A percentile compares a stretch with the other conserved stretches of the same genome.
phyloP scores from a whole-genome alignment of 352 stramenopile genomes.

The Hyaloperonospora brassicae region DNA sequence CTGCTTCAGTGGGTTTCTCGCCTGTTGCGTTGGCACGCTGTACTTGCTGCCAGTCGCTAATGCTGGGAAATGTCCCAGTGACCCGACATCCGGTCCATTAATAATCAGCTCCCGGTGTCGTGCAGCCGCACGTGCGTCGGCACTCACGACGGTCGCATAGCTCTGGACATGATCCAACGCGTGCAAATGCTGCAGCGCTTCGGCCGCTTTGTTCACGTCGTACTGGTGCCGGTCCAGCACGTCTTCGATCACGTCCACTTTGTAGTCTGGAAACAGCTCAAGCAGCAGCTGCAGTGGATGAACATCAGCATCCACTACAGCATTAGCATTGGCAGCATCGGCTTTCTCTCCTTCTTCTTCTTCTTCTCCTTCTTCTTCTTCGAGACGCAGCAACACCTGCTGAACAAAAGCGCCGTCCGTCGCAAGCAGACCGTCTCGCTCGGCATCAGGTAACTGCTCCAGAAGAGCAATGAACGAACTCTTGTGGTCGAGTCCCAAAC shows the following conservation, averaged over 20 bases:
- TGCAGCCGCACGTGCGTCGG: constrained; percentile 14
- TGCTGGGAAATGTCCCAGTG: constrained; percentile 46
- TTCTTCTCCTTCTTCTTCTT: constrained; percentile 37
- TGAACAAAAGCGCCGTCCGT: constrained; percentile 57
- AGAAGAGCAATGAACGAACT: constrained; percentile 47
- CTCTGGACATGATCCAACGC: constrained; percentile 52
- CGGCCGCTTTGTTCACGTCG: constrained; percentile 44
- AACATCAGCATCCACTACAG: constrained; percentile 19
- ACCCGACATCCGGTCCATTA: constrained; percentile 35
- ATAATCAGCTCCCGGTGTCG: constrained; percentile 17
- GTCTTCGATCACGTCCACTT: constrained; percentile 51
- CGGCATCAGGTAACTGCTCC: constrained; percentile 32
- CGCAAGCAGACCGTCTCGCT: constrained; percentile 35
- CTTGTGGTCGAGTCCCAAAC: constrained; percentile 41
- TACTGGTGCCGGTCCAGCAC: constrained; percentile 52
- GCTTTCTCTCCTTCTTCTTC: constrained; percentile 24
- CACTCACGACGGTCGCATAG: constrained; percentile 46
- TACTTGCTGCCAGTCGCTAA: constrained; percentile 22
- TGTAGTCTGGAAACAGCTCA: constrained; percentile 48
- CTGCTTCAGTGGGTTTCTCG: constrained; percentile 14
- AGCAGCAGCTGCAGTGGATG: constrained; percentile 50
- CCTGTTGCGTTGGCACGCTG: constrained; percentile 18
- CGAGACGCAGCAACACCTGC: constrained; percentile 48
- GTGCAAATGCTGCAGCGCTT: constrained; percentile 48
- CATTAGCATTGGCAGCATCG: constrained; percentile 2